Base-by-base conservation (phyloP, 441 rosid species). In the Populus hybrid region DNA sequence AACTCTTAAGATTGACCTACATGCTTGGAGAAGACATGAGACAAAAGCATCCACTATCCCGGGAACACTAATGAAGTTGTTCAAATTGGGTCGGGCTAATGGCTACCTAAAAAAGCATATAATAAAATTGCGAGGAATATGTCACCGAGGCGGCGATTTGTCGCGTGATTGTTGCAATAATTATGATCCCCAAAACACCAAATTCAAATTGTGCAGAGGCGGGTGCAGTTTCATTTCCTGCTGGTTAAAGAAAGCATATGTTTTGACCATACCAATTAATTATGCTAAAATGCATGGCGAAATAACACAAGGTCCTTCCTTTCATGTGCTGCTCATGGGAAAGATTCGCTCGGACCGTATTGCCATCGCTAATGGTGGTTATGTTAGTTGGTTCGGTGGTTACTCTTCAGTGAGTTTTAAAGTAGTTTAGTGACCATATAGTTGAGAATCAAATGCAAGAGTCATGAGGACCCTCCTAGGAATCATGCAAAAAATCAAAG, bases 301-400 rank as follows among this genome's bases (percentile, higher is more conserved):
- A 40, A 74, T 64, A 59, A 74, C 56, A 64, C 38, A 74, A 64
- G 33, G 45, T 3, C 3, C 6, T 4, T 31, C 36, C 42, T 3
- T 31, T 56, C 75, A 63, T 29, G 45, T 21, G 1, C 11, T 20
- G 53, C 10, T 73, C 33, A 36, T 35, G 24, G 33, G 24, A 21
- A 59, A 29, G 23, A 72, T 31, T 56, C 35, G 5, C 16, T 26
- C 18, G 63, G 40, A 10, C 67, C 26, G 4, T 68, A 68, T 68
- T 24, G 14, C 73, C 38, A 29, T 33, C 11, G 14, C 38, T 33
- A 14, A 73, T 33, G 76, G 76, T 71, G 75, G 79, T 77, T 77
- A 70, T 40, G 69, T 77, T 63, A 72, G 79, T 70, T 77, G 29
- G 29, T 71, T 7, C 14, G 79, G 59, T 63, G 70, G 74, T 65